These are phyloP conservation scores for Helminthosporium solani DNA, from an alignment of 2,329 filamentous ascomycete genomes.

Conservation along the genomic window DNA sequence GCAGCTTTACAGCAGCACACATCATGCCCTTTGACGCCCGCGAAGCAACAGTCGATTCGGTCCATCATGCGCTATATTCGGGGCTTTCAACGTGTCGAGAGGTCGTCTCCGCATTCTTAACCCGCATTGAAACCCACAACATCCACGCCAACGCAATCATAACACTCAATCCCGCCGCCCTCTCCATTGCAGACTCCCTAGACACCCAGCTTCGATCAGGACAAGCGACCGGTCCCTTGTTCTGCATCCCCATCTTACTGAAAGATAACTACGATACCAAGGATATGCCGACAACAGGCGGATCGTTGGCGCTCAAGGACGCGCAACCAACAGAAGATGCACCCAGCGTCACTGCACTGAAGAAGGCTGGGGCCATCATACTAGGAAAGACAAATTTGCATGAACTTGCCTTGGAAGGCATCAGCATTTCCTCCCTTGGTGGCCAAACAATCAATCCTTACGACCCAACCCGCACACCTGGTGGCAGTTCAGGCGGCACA, in stretches of 20 bases:
- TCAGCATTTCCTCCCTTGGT: conserved; percentile 62
- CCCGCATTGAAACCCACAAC: conserved; percentile 60
- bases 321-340: conserved; percentile 54
- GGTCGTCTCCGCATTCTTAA: conserved; percentile 57
- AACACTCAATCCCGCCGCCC: conserved; percentile 52
- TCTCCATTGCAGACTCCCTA: conserved; percentile 52
- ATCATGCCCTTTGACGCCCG: conserved; percentile 52
- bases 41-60: conserved; percentile 59
- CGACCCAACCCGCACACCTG: conserved; percentile 63
- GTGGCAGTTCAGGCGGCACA: conserved; percentile 64
- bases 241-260: conserved; percentile 62
- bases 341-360: conserved; percentile 52
- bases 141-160: conserved; percentile 59
- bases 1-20: conserved; percentile 7
- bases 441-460: conserved; percentile 69
- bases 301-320: conserved; percentile 51
- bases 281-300: conserved; percentile 60
- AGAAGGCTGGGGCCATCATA: conserved; percentile 55
- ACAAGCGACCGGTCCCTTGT: conserved; percentile 55
- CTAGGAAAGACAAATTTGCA: conserved; percentile 62
- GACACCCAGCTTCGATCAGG: conserved; percentile 51
- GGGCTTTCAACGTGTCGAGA: conserved; percentile 56
- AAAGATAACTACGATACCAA: conserved; percentile 65
- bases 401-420: conserved; percentile 64
- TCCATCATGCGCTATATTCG: conserved; percentile 58